Conservation (phyloP, 2,329 filamentous ascomycete genomes). For the Penicillium decumbens region DNA sequence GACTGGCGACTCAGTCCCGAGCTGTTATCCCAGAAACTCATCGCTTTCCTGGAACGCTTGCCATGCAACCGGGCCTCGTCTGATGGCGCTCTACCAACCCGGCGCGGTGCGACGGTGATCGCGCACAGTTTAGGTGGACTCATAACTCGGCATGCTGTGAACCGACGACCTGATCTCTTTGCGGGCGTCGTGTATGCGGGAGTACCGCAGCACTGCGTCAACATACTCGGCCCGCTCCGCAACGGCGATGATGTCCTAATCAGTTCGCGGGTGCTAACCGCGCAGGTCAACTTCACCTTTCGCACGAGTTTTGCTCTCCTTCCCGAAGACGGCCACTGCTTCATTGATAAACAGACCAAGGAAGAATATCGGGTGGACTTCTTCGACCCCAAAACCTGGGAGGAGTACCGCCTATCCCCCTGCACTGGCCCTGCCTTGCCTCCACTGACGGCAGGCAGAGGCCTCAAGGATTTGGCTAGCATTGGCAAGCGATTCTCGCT, state of each 20-base stretch:
- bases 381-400: slow-evolving; percentile 74
- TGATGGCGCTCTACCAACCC: slow-evolving; percentile 42
- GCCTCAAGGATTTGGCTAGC: slow-evolving; percentile 38
- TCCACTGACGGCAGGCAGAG: slow-evolving; percentile 42
- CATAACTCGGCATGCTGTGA: slow-evolving; percentile 83
- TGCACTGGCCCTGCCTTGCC: slow-evolving; percentile 67
- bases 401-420: slow-evolving; percentile 70
- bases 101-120: slow-evolving; percentile 69
- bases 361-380: slow-evolving; percentile 81
- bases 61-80: slow-evolving; percentile 62
- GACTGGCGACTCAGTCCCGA: slow-evolving; percentile 88
- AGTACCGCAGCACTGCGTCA: slow-evolving; percentile 78
- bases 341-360: slow-evolving; percentile 74
- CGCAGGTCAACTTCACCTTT: slow-evolving; percentile 88
- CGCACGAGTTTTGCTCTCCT: slow-evolving; percentile 80
- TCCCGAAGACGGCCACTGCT: slow-evolving; percentile 81
- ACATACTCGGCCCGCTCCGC: slow-evolving; percentile 81
- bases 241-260: slow-evolving; percentile 90
- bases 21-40: slow-evolving; percentile 66
- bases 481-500: slow-evolving; percentile 38
- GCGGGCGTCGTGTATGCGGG: slow-evolving; percentile 81
- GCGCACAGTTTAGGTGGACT: slow-evolving; percentile 82
- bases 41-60: slow-evolving; percentile 66
- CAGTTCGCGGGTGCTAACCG: slow-evolving; percentile 78
- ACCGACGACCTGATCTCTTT: slow-evolving; percentile 78